Percentiles rank a stretch among this genome's conserved stretches.
Evolutionary conservation across 208 protist genomes (phyloP).

Genomic region (Leishmania aethiopica): DNA sequence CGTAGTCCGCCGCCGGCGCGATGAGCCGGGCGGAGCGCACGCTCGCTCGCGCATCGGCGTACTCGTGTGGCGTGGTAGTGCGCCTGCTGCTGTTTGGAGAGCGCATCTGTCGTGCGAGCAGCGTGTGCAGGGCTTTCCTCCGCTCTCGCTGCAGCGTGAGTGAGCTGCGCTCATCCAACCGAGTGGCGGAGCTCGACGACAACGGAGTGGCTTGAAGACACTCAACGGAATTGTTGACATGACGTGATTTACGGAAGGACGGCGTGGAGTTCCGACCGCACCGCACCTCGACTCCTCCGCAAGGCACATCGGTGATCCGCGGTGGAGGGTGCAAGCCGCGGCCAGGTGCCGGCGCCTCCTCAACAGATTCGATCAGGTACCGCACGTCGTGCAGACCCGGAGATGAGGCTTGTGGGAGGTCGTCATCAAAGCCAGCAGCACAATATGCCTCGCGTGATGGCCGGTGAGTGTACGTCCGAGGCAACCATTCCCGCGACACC

Average conservation of each 20-base stretch:
- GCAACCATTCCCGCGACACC: neutral
- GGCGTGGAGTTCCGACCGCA: neutral
- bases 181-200: neutral
- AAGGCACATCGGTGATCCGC: neutral
- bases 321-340: neutral
- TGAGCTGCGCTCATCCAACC: neutral
- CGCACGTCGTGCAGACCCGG: neutral
- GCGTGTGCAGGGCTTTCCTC: slow-evolving; percentile 10
- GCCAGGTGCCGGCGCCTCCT: slow-evolving; percentile 5
- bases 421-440: neutral
- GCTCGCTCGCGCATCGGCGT: neutral
- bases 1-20: slow-evolving; percentile 7
- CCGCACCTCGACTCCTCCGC: neutral
- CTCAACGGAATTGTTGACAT: neutral
- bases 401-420: neutral
- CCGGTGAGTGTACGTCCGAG: neutral
- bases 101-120: slow-evolving; percentile 21
- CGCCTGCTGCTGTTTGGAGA: neutral
- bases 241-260: neutral
- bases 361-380: neutral
- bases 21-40: neutral
- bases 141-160: slow-evolving; percentile 16
- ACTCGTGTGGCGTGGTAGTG: neutral
- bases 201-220: neutral
- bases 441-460: neutral